Evolutionary conservation across 768 basidiomycete genomes (phyloP), one percentile per base, ranked within the genome.

Genomic region (Gloeostereum incarnatum): DNA sequence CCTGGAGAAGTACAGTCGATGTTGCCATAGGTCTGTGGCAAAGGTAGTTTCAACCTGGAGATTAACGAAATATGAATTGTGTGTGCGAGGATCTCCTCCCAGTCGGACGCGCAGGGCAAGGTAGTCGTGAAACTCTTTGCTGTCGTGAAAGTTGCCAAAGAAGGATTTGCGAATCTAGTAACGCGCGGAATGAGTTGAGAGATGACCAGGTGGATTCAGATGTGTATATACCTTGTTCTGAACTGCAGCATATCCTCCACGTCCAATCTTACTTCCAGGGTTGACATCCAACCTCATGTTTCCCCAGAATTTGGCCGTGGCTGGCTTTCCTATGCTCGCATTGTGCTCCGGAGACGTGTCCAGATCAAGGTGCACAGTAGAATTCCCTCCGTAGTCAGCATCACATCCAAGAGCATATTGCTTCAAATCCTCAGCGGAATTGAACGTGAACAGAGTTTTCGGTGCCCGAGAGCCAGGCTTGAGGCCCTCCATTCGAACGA

Each of bases 11-110:
- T 75, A 87, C n/a, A 98, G 65, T 23, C 88, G 73, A 48, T 97
- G 92, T 53, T 96, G 94, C 81, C 87, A 98, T n/a, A 98, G 63
- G 54, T 94, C 90, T 25, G 78, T 82, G 35, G 78, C 72, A 35
- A 86, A 67, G 31, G 76, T 69, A 1, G 86, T 84, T 36, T 90
- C 84, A 2, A 91, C 94, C 56, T 96, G 92, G 32, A 97, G 63
- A 59, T 98, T 97, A 34, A 90, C 83, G 48, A 84, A 93, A 66
- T 91, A 97, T n/a, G 86, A 80, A 47, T 76, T 77, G 45, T 78
- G 75, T 29, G 84, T 84, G 27, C 74, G 68, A 16, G 79, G 76
- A 45, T 88, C 77, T 2, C 91, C 93, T 18, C 72, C 72, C 42
- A 81, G 73, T 11, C 87, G 79, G 8, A 96, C 61, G 3, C 87